A percentile compares a stretch with the other conserved stretches of the same genome.
Evolutionary conservation across 805 yeast genomes (phyloP).

Genomic region (Millerago galiae): DNA sequence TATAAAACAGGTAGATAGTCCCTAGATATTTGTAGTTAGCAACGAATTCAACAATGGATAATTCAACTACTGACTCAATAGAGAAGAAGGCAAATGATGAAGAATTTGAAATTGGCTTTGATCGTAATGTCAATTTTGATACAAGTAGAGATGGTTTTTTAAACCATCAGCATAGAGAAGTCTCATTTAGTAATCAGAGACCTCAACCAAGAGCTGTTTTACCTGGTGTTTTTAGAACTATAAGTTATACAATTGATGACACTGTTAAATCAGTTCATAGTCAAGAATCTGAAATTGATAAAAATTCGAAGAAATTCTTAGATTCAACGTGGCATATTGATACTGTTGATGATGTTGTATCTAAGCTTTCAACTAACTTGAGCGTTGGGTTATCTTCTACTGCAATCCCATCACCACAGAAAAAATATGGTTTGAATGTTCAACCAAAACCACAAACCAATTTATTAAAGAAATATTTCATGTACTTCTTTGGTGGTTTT

Average conservation of each 20-base stretch:
- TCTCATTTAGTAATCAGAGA: conserved; percentile 3
- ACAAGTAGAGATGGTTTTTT: neutral
- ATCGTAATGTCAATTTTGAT: neutral
- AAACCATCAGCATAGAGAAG: neutral
- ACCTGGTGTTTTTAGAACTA: conserved; percentile 33
- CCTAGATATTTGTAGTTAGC: too few relatives aligned
- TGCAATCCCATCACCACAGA: conserved; percentile 7
- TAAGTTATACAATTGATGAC: conserved; percentile 32
- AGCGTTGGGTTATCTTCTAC: conserved; percentile 21
- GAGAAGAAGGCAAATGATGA: neutral
- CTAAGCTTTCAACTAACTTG: conserved; percentile 19
- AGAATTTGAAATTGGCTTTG: neutral
- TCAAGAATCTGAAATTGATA: conserved; percentile 11
- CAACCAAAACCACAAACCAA: conserved; percentile 34
- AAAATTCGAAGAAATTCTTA: conserved; percentile 21
- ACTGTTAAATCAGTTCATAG: conserved; percentile 5
- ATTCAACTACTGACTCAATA: neutral
- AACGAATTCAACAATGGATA: neutral
- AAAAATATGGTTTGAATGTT: conserved; percentile 29
- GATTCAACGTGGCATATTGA: conserved; percentile 28
- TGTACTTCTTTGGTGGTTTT: conserved; percentile 43
- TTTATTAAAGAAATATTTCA: conserved; percentile 27
- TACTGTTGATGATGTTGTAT: conserved; percentile 21
- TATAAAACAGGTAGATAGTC: too few relatives aligned
- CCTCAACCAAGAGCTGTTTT: conserved; percentile 25